Percentiles rank a stretch among this genome's conserved stretches.
Conservation (phyloP, 2,329 filamentous ascomycete species). For the Sphaceloma murrayae region DNA sequence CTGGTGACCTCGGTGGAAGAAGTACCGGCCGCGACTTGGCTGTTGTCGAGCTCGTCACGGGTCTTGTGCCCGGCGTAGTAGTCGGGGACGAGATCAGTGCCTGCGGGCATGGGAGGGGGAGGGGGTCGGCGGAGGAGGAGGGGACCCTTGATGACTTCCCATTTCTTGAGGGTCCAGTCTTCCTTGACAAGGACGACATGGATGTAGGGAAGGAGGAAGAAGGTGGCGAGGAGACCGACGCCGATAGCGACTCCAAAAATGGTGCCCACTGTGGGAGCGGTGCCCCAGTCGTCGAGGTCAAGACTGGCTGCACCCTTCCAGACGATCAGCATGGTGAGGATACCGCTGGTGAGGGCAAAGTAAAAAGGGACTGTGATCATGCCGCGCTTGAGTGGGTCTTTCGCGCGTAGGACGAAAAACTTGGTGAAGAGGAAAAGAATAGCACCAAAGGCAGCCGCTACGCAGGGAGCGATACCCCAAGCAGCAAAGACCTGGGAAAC, state of each 20-base stretch:
- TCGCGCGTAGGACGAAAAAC: conserved; percentile 46
- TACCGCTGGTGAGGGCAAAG: conserved; percentile 46
- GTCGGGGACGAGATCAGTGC: conserved; percentile 35
- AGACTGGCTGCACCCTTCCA: conserved; percentile 40
- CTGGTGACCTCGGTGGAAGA: conserved; percentile 21
- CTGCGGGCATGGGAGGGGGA: conserved; percentile 24
- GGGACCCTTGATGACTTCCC: conserved; percentile 46
- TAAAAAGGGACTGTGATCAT: conserved; percentile 47
- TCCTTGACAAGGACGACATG: conserved; percentile 50
- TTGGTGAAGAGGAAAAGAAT: conserved; percentile 50
- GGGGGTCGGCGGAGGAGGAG: conserved; percentile 32
- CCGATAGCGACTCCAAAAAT: conserved; percentile 46
- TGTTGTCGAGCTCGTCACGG: conserved; percentile 40
- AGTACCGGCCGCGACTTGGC: conserved; percentile 21
- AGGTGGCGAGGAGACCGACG: conserved; percentile 39
- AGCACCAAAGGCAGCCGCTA: conserved; percentile 46
- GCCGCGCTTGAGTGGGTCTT: conserved; percentile 45
- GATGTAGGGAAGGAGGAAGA: conserved; percentile 52
- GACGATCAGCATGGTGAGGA: conserved; percentile 42
- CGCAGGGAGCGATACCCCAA: conserved; percentile 51
- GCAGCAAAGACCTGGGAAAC: conserved; percentile 55
- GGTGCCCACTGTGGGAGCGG: conserved; percentile 39
- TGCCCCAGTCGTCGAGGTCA: conserved; percentile 36
- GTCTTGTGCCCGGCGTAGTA: conserved; percentile 47
- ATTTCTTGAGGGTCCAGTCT: conserved; percentile 51